Evolutionary conservation across 441 rosid species (phyloP).

Genomic region (Euphorbia celastroides): DNA sequence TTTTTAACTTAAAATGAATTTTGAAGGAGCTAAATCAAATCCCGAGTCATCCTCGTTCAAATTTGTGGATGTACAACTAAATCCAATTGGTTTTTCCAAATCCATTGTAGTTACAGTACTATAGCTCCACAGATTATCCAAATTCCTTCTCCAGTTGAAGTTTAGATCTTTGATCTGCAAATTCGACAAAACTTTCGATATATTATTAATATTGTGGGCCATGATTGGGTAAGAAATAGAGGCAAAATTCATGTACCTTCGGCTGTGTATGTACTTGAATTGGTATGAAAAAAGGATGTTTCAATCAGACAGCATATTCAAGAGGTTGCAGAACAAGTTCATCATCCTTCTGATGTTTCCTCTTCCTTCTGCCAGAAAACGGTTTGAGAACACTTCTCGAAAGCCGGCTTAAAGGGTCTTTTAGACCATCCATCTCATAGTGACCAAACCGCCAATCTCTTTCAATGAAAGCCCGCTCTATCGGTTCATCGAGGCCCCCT

Average conservation of each 20-base stretch:
- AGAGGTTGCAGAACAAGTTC: slow-evolving; percentile 46
- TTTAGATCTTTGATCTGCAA: neutral
- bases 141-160: neutral
- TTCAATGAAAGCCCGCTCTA: slow-evolving; percentile 41
- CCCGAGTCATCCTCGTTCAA: no score
- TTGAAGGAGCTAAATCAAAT: no score
- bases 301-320: slow-evolving; percentile 20
- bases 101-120: no score
- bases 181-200: no score
- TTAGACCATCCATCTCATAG: slow-evolving; percentile 92
- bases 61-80: no score
- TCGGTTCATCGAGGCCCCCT: slow-evolving; percentile 93
- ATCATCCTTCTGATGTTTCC: slow-evolving; percentile 32
- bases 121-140: no score
- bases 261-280: neutral
- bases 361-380: slow-evolving; percentile 37
- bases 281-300: neutral
- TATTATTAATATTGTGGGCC: no score
- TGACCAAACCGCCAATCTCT: slow-evolving; percentile 98
- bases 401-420: slow-evolving; percentile 73
- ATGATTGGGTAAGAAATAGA: no score
- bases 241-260: neutral
- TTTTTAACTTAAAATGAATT: no score
- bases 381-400: slow-evolving; percentile 45
- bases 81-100: no score